A percentile compares a stretch with the other conserved stretches of the same genome.
phyloP scores from a whole-genome alignment of 2,329 filamentous ascomycete genomes.

The Hypomyces rosellus region DNA sequence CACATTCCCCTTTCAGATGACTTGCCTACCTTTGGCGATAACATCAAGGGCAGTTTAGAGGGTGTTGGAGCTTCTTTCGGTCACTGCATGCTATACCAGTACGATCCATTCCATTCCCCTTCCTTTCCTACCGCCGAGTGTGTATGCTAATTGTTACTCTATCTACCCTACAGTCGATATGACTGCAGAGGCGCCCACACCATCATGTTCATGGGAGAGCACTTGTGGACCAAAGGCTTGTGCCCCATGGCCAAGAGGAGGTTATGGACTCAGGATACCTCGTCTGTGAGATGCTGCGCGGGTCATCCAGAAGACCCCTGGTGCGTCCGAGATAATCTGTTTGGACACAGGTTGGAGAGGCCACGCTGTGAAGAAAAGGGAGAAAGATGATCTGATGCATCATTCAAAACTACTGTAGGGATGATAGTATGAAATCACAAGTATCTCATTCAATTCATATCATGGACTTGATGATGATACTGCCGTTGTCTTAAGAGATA shows the following conservation, averaged over 20 bases:
- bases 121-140: background rate
- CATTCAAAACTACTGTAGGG: no score
- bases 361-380: no score
- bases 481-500: no score
- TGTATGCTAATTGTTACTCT: background rate
- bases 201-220: slow-evolving; percentile 1
- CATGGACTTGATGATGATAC: no score
- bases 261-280: background rate
- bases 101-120: background rate
- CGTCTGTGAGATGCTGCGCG: slow-evolving; percentile 5
- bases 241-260: background rate
- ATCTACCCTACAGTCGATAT: background rate
- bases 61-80: slow-evolving; percentile 1
- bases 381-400: no score
- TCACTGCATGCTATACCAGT: slow-evolving; percentile 5
- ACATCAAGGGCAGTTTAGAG: background rate
- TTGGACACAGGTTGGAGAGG: no score
- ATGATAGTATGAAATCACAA: no score
- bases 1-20: background rate
- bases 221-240: background rate
- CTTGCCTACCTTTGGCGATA: background rate
- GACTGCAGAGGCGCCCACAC: slow-evolving; percentile 3
- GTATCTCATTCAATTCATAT: no score
- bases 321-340: background rate
- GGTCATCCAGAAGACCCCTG: background rate